A percentile compares a stretch with the other conserved stretches of the same genome.
Evolutionary conservation across 805 yeast genomes (phyloP).

Genomic region (Cyberlindnera samutprakarnensis): DNA sequence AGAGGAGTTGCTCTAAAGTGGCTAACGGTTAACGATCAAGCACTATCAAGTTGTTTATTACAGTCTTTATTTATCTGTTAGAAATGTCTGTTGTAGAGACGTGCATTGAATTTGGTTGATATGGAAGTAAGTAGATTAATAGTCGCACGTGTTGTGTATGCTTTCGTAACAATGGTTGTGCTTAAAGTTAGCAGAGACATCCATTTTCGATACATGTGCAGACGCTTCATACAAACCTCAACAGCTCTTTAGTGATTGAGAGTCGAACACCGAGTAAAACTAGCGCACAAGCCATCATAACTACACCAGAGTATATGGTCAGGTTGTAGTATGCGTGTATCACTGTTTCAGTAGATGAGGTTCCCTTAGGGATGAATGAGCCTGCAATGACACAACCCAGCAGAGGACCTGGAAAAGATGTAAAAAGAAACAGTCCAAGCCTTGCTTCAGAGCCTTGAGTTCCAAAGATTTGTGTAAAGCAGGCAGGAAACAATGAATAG

Average conservation of each 20-base stretch:
- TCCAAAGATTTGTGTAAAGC: constrained; percentile 18
- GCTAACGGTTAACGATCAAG: too few species aligned
- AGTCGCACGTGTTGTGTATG: too few species aligned
- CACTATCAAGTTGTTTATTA: too few species aligned
- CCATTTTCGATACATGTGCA: too few species aligned
- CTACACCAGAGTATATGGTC: constrained; percentile 14
- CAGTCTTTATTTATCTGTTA: too few species aligned
- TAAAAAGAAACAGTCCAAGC: constrained; percentile 12
- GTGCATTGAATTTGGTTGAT: too few species aligned
- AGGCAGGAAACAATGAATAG: constrained; percentile 18
- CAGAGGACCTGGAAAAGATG: constrained; percentile 18
- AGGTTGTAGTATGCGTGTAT: constrained; percentile 12
- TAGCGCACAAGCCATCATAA: constrained; percentile 7
- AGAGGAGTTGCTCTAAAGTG: too few species aligned
- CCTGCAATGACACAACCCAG: constrained; percentile 19
- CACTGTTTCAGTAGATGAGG: constrained; percentile 3
- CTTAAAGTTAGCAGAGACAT: too few species aligned
- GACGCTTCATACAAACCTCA: constrained; percentile 14
- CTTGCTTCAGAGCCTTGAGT: constrained; percentile 14
- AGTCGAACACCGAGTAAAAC: constrained; percentile 10
- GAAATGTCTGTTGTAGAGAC: too few species aligned
- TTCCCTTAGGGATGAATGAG: constrained; percentile 14
- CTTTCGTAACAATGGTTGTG: too few species aligned
- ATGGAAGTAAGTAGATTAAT: too few species aligned
- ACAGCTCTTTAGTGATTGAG: constrained; percentile 7